These are phyloP conservation scores for Nothophoma quercina DNA, from an alignment of 2,329 filamentous ascomycete genomes.

Conservation along the genomic window DNA sequence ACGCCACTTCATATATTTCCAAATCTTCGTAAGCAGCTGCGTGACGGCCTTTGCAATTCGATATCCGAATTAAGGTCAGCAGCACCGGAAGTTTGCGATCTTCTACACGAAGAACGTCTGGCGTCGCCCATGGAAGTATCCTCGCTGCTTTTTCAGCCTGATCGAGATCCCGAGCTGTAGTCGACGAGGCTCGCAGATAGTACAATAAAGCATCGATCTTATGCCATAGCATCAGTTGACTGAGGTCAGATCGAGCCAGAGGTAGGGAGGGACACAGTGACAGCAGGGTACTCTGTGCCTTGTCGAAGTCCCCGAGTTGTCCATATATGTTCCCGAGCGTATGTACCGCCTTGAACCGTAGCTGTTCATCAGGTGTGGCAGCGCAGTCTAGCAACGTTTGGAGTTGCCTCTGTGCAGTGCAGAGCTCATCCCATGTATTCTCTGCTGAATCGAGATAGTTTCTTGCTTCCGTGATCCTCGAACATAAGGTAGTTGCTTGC, in stretches of 20 bases:
- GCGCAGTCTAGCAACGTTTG: neutral
- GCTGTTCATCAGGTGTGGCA: neutral
- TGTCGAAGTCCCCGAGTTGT: neutral
- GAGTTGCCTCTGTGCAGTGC: neutral
- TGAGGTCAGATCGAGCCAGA: neutral
- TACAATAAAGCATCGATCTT: slow-evolving; percentile 1
- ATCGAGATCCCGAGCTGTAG: neutral
- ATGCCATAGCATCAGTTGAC: neutral
- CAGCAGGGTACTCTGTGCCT: neutral
- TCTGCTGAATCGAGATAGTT: neutral
- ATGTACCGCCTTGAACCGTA: neutral
- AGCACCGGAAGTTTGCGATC: neutral
- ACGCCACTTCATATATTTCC: neutral
- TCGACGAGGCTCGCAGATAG: neutral
- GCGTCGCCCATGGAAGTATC: neutral
- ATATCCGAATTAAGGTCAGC: neutral
- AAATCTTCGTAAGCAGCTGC: neutral
- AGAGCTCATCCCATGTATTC: neutral
- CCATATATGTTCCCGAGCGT: neutral
- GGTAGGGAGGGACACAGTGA: neutral
- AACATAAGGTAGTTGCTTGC: neutral
- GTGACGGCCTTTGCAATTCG: neutral
- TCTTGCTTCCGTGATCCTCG: neutral
- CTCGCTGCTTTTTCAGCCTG: neutral
- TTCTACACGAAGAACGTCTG: neutral